Conservation (phyloP, 2,329 filamentous ascomycete genomes). For the Botrytis deweyae region DNA sequence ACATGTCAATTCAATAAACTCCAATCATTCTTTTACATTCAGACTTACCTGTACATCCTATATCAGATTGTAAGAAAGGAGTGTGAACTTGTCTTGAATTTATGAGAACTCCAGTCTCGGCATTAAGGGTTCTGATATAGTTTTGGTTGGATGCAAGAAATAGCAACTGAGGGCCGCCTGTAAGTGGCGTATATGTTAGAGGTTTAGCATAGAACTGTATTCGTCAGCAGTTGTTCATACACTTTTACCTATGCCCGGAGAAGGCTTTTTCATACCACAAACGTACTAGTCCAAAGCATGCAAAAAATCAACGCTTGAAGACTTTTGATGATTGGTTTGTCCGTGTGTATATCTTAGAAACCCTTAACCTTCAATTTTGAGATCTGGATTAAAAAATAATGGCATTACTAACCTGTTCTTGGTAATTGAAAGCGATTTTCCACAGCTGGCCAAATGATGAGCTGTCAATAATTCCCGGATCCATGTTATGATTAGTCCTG, state of each 20-base stretch:
- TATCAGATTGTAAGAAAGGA: slow-evolving; percentile 48
- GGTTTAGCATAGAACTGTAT: slow-evolving; percentile 56
- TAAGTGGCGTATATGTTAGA: slow-evolving; percentile 51
- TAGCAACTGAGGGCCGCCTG: slow-evolving; percentile 50
- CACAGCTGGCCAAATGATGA: slow-evolving; percentile 57
- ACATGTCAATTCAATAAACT: not conserved
- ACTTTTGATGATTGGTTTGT: not conserved
- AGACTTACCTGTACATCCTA: slow-evolving; percentile 41
- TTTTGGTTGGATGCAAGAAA: slow-evolving; percentile 58
- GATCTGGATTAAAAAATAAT: not conserved
- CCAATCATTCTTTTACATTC: not conserved
- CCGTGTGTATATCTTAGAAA: too few relatives aligned
- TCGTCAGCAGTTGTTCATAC: slow-evolving; percentile 46
- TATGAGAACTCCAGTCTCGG: slow-evolving; percentile 54
- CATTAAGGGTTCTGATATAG: slow-evolving; percentile 56
- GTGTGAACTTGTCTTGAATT: slow-evolving; percentile 48
- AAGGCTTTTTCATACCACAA: not conserved
- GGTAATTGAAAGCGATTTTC: slow-evolving; percentile 40
- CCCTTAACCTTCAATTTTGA: not conserved
- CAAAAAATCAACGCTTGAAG: not conserved
- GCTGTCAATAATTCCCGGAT: slow-evolving; percentile 56
- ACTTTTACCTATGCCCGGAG: not conserved
- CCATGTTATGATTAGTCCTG: slow-evolving; percentile 58
- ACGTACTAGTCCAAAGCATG: not conserved
- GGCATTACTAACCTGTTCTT: slow-evolving; percentile 11